phyloP scores from a whole-genome alignment of 2,329 filamentous ascomycete species.

The Sporothrix protearum region DNA sequence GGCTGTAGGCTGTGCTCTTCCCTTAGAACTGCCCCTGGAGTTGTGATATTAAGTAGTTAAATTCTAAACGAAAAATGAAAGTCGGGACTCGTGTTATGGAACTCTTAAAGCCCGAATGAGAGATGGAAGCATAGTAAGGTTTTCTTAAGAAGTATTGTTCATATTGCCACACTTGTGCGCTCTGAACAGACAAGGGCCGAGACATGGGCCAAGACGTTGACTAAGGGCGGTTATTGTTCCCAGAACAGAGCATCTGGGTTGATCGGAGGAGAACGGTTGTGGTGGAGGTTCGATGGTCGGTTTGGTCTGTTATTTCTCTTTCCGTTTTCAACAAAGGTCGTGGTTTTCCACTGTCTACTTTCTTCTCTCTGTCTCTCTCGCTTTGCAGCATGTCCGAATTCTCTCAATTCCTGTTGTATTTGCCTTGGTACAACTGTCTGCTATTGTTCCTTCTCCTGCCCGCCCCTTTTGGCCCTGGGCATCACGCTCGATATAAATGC shows the following conservation, averaged over 20 bases:
- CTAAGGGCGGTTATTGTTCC: constrained; percentile 4
- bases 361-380: not conserved
- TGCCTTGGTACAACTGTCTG: not conserved
- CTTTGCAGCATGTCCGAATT: not conserved
- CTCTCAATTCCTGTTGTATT: constrained; percentile 5
- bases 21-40: no score
- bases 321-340: not conserved
- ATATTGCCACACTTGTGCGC: not conserved
- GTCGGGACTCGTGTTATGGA: not conserved
- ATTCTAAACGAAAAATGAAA: not conserved
- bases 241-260: constrained; percentile 16
- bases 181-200: not conserved
- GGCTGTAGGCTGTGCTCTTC: no score
- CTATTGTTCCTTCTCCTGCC: not conserved
- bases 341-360: no score
- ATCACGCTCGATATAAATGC: constrained; percentile 16
- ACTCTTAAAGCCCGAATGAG: not conserved
- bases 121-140: not conserved
- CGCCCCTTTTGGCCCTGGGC: not conserved
- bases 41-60: no score
- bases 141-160: not conserved
- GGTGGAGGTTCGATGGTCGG: not conserved
- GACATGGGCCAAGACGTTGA: not conserved
- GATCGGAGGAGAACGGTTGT: not conserved
- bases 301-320: not conserved